These are phyloP conservation scores for Hericium erinaceus DNA, from an alignment of 768 basidiomycete species.

Conservation along the genomic window DNA sequence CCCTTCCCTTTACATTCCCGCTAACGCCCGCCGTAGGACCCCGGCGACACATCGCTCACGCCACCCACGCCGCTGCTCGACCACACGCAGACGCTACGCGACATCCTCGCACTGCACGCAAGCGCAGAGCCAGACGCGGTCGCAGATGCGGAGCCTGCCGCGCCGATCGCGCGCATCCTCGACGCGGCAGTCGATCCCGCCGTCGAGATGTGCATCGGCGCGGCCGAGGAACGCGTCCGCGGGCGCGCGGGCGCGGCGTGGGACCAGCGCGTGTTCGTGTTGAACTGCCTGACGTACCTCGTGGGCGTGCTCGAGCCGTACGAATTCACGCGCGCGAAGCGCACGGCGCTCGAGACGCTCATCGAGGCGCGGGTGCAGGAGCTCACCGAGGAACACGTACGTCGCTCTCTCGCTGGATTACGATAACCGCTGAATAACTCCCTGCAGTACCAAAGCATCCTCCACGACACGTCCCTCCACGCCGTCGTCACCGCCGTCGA, in stretches of 20 bases:
- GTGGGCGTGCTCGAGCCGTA: slow-evolving; percentile 61
- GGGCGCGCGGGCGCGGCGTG: slow-evolving; percentile 46
- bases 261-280: slow-evolving; percentile 76
- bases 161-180: slow-evolving; percentile 58
- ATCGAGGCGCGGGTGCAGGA: slow-evolving; percentile 52
- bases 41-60: slow-evolving; percentile 58
- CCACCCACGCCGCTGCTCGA: slow-evolving; percentile 78
- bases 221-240: slow-evolving; percentile 62
- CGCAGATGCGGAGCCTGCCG: slow-evolving; percentile 15
- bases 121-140: slow-evolving; percentile 25
- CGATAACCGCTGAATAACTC: slow-evolving; percentile 1
- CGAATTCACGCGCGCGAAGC: slow-evolving; percentile 57
- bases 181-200: slow-evolving; percentile 83
- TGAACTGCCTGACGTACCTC: slow-evolving; percentile 81
- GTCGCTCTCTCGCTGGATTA: slow-evolving; percentile 20
- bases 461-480: slow-evolving; percentile 45
- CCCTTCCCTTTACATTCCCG: background rate
- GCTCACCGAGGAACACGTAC: slow-evolving; percentile 79
- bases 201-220: slow-evolving; percentile 60
- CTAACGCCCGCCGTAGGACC: slow-evolving; percentile 32
- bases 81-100: slow-evolving; percentile 73
- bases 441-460: slow-evolving; percentile 38
- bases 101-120: slow-evolving; percentile 58
- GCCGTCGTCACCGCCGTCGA: slow-evolving; percentile 36
- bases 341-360: slow-evolving; percentile 42